Evolutionary conservation across 2,329 filamentous ascomycete species (phyloP).

Genomic region (Stachybotrys elegans): DNA sequence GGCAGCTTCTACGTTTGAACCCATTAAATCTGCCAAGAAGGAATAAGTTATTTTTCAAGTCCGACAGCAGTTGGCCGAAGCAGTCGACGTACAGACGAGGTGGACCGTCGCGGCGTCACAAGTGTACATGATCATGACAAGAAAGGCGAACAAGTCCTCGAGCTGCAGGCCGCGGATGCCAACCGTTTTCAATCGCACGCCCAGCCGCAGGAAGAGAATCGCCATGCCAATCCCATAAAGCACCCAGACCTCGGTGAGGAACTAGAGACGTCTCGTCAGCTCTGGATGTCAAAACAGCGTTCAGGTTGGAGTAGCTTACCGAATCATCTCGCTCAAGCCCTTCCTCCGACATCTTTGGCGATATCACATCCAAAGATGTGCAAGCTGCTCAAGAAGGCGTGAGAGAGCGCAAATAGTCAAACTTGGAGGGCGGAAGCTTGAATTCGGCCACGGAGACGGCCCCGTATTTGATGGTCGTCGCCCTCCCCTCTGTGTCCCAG

Average conservation of each 20-base stretch:
- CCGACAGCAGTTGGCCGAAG: not conserved
- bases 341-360: not conserved
- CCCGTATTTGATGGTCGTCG: no score
- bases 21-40: slow-evolving; percentile 11
- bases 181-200: slow-evolving; percentile 29
- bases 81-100: slow-evolving; percentile 20
- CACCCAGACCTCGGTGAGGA: slow-evolving; percentile 23
- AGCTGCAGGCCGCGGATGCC: slow-evolving; percentile 29
- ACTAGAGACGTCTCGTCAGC: slow-evolving; percentile 12
- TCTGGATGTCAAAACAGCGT: not conserved
- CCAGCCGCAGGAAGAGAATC: slow-evolving; percentile 26
- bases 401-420: no score
- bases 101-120: slow-evolving; percentile 29
- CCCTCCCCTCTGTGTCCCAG: no score
- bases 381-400: no score
- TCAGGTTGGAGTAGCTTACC: not conserved
- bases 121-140: slow-evolving; percentile 27
- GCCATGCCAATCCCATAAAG: slow-evolving; percentile 25
- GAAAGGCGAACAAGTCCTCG: slow-evolving; percentile 31
- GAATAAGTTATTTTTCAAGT: not conserved
- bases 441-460: no score
- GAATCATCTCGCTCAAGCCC: not conserved
- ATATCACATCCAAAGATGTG: no score
- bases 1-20: slow-evolving; percentile 16
- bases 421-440: no score